These are phyloP conservation scores for Trichoderma orchidacearum DNA, from an alignment of 495 filamentous ascomycete genomes.

Conservation along the genomic window DNA sequence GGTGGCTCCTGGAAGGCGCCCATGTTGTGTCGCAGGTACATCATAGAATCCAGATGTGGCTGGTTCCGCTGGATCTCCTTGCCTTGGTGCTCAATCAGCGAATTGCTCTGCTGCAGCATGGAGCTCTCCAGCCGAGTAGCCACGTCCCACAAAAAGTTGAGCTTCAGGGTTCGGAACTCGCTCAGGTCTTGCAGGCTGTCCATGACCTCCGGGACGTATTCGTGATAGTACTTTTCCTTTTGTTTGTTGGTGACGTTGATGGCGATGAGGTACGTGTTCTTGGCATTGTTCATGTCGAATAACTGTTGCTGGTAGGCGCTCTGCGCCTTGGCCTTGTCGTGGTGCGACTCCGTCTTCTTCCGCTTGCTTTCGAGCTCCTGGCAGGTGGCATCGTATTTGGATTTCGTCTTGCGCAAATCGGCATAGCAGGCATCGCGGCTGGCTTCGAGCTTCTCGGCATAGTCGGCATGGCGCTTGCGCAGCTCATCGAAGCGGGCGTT, in stretches of 20 bases:
- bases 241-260: slow-evolving; percentile 95
- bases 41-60: slow-evolving; percentile 82
- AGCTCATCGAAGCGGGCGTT: slow-evolving; percentile 74
- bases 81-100: slow-evolving; percentile 54
- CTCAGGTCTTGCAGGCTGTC: slow-evolving; percentile 86
- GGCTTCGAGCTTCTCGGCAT: slow-evolving; percentile 74
- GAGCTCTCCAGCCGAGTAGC: slow-evolving; percentile 65
- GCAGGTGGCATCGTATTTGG: slow-evolving; percentile 82
- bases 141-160: slow-evolving; percentile 76
- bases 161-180: slow-evolving; percentile 66
- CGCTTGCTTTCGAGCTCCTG: slow-evolving; percentile 88
- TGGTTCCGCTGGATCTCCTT: slow-evolving; percentile 80
- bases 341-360: slow-evolving; percentile 84
- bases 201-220: slow-evolving; percentile 87
- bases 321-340: slow-evolving; percentile 83
- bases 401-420: slow-evolving; percentile 82
- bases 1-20: slow-evolving; percentile 65
- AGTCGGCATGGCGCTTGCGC: slow-evolving; percentile 81
- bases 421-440: slow-evolving; percentile 73
- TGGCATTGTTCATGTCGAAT: slow-evolving; percentile 88
- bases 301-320: slow-evolving; percentile 80
- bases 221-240: slow-evolving; percentile 92
- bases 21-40: slow-evolving; percentile 91
- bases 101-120: slow-evolving; percentile 55
- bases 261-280: slow-evolving; percentile 91